A percentile compares a stretch with the other conserved stretches of the same genome.
Evolutionary conservation across 2,329 filamentous ascomycete genomes (phyloP).

Genomic region (Aspergillus tamarii): DNA sequence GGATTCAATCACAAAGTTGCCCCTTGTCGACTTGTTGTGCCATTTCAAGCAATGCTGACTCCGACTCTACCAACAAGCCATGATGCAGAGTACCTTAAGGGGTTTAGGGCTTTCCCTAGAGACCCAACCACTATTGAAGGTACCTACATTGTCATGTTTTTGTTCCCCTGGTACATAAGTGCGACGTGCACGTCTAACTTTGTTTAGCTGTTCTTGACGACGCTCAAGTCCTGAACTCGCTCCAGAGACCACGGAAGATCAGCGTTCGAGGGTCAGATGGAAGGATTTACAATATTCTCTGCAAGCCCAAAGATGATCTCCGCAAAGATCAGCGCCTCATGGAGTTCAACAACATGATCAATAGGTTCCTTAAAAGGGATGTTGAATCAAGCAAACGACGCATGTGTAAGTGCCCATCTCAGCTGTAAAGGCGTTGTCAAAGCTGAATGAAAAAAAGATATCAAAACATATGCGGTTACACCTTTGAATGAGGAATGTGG

Average conservation of each 20-base stretch:
- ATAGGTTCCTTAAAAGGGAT: slow-evolving; percentile 87
- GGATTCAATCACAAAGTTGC: slow-evolving; percentile 82
- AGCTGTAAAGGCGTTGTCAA: slow-evolving; percentile 4
- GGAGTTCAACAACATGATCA: slow-evolving; percentile 99
- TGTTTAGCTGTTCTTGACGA: slow-evolving; percentile 72
- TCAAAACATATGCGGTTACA: slow-evolving; percentile 95
- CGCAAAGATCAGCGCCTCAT: slow-evolving; percentile 97
- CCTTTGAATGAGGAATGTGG: slow-evolving; percentile 97
- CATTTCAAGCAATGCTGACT: slow-evolving; percentile 81
- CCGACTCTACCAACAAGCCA: slow-evolving; percentile 75
- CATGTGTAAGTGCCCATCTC: slow-evolving; percentile 57
- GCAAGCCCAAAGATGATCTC: slow-evolving; percentile 97
- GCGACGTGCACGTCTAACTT: slow-evolving; percentile 20
- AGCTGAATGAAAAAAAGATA: slow-evolving; percentile 53
- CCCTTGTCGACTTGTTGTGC: slow-evolving; percentile 84
- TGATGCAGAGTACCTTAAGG: slow-evolving; percentile 68
- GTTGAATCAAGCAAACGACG: slow-evolving; percentile 87
- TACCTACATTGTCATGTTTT: slow-evolving; percentile 29
- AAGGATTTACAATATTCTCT: slow-evolving; percentile 82
- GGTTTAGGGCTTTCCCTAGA: slow-evolving; percentile 82
- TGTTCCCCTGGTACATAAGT: not conserved
- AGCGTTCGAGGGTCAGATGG: slow-evolving; percentile 89
- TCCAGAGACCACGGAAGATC: slow-evolving; percentile 89
- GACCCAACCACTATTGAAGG: slow-evolving; percentile 79
- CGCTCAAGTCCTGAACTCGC: slow-evolving; percentile 84